A percentile compares a stretch with the other conserved stretches of the same genome.
Conservation (phyloP, 2,329 filamentous ascomycete species). For the Stenocarpella maydis region DNA sequence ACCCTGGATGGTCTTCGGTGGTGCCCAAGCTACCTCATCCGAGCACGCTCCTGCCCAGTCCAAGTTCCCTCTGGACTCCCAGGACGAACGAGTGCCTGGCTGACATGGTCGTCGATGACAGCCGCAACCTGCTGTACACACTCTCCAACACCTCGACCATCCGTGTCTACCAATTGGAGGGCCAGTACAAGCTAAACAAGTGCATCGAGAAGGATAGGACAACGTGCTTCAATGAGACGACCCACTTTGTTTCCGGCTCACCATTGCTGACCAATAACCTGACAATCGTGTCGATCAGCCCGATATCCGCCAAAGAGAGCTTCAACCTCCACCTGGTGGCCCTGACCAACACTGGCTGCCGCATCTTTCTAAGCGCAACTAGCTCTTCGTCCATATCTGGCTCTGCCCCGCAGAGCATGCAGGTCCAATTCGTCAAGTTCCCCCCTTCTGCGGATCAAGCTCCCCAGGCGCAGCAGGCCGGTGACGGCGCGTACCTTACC, state of each 20-base stretch:
- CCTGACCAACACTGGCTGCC: constrained; percentile 87
- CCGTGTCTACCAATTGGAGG: constrained; percentile 87
- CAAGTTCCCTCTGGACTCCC: constrained; percentile 59
- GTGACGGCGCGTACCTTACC: constrained; percentile 53
- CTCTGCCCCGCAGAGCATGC: constrained; percentile 88
- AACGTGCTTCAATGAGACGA: constrained; percentile 74
- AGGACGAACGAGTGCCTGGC: constrained; percentile 70
- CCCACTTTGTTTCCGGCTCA: constrained; percentile 83
- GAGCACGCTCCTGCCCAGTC: constrained; percentile 51
- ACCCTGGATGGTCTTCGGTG: constrained; percentile 73
- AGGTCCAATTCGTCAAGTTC: constrained; percentile 96
- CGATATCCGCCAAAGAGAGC: constrained; percentile 81
- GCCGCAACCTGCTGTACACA: constrained; percentile 87
- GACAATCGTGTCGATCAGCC: constrained; percentile 82
- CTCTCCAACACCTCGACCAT: constrained; percentile 90
- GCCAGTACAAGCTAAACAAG: constrained; percentile 65
- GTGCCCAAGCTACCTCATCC: constrained; percentile 59
- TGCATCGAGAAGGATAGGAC: constrained; percentile 72
- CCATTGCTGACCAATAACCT: constrained; percentile 74
- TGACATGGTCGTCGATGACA: constrained; percentile 89
- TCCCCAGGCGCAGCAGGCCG: constrained; percentile 43
- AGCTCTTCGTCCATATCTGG: constrained; percentile 73
- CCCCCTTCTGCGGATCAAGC: constrained; percentile 66
- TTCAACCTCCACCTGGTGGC: constrained; percentile 89
- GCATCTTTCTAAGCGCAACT: constrained; percentile 91